Evolutionary conservation across 2,329 filamentous ascomycete genomes (phyloP).

Genomic region (Colletotrichum sp.): DNA sequence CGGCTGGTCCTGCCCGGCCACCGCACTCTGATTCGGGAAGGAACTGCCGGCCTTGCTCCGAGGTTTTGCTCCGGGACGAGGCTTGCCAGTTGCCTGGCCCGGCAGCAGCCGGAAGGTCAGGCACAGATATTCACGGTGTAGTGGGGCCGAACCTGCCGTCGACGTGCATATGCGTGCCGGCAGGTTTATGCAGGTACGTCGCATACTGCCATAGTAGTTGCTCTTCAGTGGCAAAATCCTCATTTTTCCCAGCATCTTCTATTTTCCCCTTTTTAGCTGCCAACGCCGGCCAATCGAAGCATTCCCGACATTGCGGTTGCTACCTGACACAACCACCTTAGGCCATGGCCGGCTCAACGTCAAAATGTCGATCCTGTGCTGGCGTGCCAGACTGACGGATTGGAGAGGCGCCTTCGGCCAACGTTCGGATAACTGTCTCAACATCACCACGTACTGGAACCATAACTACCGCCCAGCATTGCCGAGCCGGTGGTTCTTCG

Average conservation of each 20-base stretch:
- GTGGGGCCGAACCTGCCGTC: neutral
- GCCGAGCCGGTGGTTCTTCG: neutral
- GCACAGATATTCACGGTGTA: neutral
- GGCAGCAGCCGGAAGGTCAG: neutral
- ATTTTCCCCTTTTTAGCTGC: neutral
- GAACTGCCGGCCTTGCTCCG: neutral
- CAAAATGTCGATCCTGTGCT: neutral
- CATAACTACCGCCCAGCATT: neutral
- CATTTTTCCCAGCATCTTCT: neutral
- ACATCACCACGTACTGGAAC: neutral
- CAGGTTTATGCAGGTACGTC: constrained; percentile 13
- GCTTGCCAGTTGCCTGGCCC: neutral
- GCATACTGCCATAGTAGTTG: neutral
- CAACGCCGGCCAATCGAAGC: neutral
- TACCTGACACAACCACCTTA: neutral
- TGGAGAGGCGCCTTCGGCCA: neutral
- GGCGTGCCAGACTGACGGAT: neutral
- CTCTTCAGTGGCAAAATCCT: neutral
- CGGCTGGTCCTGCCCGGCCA: neutral
- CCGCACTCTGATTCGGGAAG: neutral
- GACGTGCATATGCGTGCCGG: neutral
- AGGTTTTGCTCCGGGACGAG: neutral
- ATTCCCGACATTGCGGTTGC: neutral
- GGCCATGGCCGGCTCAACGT: neutral
- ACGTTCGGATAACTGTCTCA: neutral